Percentiles rank a stretch among this genome's conserved stretches.
Evolutionary conservation across 2,329 filamentous ascomycete genomes (phyloP).

Genomic region (Verticillium albo-atrum): DNA sequence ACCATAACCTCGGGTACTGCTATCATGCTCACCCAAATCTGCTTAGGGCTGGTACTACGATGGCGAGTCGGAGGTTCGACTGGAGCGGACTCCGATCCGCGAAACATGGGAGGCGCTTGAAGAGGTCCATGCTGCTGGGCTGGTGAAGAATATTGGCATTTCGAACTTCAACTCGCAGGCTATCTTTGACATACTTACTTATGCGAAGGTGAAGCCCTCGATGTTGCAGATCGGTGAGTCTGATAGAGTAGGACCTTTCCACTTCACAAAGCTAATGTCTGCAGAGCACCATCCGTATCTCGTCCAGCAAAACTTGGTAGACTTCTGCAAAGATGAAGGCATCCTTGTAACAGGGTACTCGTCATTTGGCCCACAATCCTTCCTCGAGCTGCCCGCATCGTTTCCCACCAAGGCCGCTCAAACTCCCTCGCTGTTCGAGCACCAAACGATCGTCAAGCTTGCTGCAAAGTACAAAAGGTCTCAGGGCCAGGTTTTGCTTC

Average conservation of each 20-base stretch:
- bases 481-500: constrained; percentile 60
- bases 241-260: too few relatives aligned
- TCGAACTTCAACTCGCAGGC: constrained; percentile 49
- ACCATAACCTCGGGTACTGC: too few relatives aligned
- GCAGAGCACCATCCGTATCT: constrained; percentile 64
- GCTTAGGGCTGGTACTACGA: neutral
- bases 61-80: neutral
- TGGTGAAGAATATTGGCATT: constrained; percentile 55
- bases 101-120: constrained; percentile 60
- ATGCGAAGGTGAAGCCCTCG: constrained; percentile 48
- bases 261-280: neutral
- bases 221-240: constrained; percentile 49
- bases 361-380: constrained; percentile 55
- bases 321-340: constrained; percentile 50
- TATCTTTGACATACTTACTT: constrained; percentile 56
- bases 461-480: constrained; percentile 53
- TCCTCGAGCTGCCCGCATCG: constrained; percentile 20
- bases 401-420: constrained; percentile 14
- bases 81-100: constrained; percentile 30
- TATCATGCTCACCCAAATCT: neutral
- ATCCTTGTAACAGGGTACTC: constrained; percentile 63
- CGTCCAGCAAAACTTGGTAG: constrained; percentile 51
- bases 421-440: constrained; percentile 23
- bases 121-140: constrained; percentile 27
- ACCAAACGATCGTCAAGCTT: constrained; percentile 27